These are phyloP conservation scores for Boletellus emodensis DNA, from an alignment of 768 basidiomycete genomes.

Conservation along the genomic window DNA sequence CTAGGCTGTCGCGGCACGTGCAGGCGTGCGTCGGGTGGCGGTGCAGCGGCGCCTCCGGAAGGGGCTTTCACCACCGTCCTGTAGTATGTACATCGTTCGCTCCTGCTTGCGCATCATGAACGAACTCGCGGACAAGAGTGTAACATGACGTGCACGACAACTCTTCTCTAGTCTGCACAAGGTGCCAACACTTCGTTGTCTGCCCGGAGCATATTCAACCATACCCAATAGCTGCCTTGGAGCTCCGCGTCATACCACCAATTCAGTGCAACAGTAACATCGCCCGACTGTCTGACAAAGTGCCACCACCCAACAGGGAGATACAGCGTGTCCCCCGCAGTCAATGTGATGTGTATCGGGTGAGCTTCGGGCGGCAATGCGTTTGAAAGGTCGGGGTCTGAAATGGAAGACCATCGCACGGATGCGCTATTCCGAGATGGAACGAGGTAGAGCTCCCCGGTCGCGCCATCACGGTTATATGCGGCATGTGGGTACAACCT, in stretches of 20 bases:
- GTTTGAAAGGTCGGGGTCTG: constrained; percentile 49
- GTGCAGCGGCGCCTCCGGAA: too few species aligned
- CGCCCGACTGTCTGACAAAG: constrained; percentile 69
- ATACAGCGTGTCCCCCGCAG: constrained; percentile 77
- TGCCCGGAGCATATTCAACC: constrained; percentile 59
- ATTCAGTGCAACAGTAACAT: constrained; percentile 68
- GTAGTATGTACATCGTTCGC: too few species aligned
- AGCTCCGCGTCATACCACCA: constrained; percentile 90
- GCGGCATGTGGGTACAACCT: constrained; percentile 61
- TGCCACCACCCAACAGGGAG: constrained; percentile 97
- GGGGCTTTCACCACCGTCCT: too few species aligned
- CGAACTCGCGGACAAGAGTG: not conserved
- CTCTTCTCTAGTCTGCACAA: not conserved
- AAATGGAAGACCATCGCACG: constrained; percentile 82
- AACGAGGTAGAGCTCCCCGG: constrained; percentile 25
- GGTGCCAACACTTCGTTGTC: constrained; percentile 29
- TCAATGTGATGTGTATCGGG: constrained; percentile 63
- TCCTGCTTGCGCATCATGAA: too few species aligned
- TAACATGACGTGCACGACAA: constrained; percentile 21
- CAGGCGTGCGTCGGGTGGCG: too few species aligned
- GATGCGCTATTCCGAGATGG: constrained; percentile 34
- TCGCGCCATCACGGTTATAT: constrained; percentile 42
- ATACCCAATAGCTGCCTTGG: constrained; percentile 65
- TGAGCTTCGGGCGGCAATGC: constrained; percentile 50
- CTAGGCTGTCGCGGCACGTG: too few species aligned